Base-by-base conservation (phyloP, 768 basidiomycete genomes). In the Lentinula edodes region DNA sequence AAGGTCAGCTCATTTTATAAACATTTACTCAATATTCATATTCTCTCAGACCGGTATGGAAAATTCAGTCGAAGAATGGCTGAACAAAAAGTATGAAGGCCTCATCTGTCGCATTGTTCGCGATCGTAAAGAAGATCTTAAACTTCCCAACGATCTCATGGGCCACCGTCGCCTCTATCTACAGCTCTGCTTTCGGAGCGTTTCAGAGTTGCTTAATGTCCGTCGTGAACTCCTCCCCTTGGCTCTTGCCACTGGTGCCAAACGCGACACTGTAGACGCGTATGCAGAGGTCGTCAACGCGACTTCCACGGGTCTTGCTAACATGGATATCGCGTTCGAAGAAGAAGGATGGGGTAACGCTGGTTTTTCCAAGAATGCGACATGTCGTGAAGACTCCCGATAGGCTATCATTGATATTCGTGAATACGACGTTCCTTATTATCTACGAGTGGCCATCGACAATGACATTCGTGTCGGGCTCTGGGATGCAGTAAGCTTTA, bases 401-500 rank as follows among this genome's bases (percentile, higher is more conserved):
- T 95, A 98, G 58, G 89, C 86, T 66, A 93, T 98, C 70, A 85
- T 97, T 71, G 97, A 99, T 71, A 83, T 96, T 51, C 85, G 97
- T 39, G 97, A 98, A 71, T 98, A 89, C 73, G 97, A 99, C 73
- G 93, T 98, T 32, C 92, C 93, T 0, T 99, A 98, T 73, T 98
- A 98, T 74, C 80, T 97, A 51, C 94, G 97, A 18, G 96, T 98
- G n/a, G 95, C 96, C 13, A 99, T 99, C 75, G 97, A 99, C 82
- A 94, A 95, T 71, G 94, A 98, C 51, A 84, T 98, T 53, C 93
- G 97, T 53, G 95, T 97, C 57, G 97, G 97, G 54, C 77, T 98
- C n/a, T 99, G 97, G 97, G 98, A 99, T 68, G 81, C 85, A 0
- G 85, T 99, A 57, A 86, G 89, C 4, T 94, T 95, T 66, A 82